Percentiles rank a stretch among this genome's conserved stretches.
Evolutionary conservation across 2,329 filamentous ascomycete species (phyloP).

Genomic region (Teratosphaeria nubilosa): DNA sequence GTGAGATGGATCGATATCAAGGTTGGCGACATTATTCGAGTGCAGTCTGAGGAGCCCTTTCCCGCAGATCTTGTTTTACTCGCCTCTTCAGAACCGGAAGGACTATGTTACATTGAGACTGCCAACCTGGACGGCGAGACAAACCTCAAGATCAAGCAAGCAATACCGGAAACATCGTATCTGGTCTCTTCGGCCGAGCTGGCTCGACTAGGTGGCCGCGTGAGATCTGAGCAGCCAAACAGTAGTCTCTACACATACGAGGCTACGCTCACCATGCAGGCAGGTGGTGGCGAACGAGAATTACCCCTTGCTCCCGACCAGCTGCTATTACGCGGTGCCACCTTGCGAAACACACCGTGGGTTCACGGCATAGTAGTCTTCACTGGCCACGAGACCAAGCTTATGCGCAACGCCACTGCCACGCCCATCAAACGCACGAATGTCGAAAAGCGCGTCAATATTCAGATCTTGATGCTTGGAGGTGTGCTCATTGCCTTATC

Average conservation of each 20-base stretch:
- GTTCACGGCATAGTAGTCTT: conserved; percentile 94
- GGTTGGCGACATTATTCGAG: conserved; percentile 84
- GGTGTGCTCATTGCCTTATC: conserved; percentile 74
- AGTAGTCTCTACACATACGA: conserved; percentile 98
- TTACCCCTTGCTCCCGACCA: conserved; percentile 84
- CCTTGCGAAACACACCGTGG: conserved; percentile 92
- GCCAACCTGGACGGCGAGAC: conserved; percentile 97
- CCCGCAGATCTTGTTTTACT: conserved; percentile 87
- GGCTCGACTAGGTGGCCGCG: conserved; percentile 70
- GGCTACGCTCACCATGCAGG: conserved; percentile 82
- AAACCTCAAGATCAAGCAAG: conserved; percentile 98
- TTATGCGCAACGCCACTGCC: conserved; percentile 97
- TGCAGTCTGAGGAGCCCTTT: conserved; percentile 91
- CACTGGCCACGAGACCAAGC: conserved; percentile 93
- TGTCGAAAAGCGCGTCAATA: conserved; percentile 88
- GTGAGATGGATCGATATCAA: conserved; percentile 89
- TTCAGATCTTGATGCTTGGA: conserved; percentile 83
- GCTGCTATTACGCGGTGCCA: conserved; percentile 83
- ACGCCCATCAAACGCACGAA: conserved; percentile 96
- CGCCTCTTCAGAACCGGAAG: conserved; percentile 92
- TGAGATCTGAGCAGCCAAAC: conserved; percentile 95
- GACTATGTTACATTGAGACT: conserved; percentile 96
- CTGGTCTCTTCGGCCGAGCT: conserved; percentile 81
- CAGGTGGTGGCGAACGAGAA: conserved; percentile 87
- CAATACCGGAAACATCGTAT: conserved; percentile 78